Base-by-base conservation (phyloP, 2,329 filamentous ascomycete species). In the Teratosphaeria destructans region DNA sequence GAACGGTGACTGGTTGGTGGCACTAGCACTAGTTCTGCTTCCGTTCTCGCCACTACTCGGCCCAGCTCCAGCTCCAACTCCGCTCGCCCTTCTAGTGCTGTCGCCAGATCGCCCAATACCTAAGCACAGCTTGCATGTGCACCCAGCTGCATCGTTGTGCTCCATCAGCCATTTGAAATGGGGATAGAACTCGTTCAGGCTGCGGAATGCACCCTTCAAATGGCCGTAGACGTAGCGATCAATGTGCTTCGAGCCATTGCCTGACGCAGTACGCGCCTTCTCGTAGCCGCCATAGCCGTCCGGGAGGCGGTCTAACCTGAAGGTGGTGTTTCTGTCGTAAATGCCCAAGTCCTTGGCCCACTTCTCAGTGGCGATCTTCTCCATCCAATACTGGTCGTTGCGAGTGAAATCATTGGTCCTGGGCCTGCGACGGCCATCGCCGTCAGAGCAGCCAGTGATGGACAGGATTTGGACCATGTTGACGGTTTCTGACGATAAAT, bases 141-240 rank as follows among this genome's bases (percentile, higher is more conserved):
- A 85, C 0, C 74, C 71, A 2, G 72, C 70, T 5, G 67, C 70
- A 52, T 70, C 69, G 0, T 74, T 75, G 2, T 64, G 74, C 14
- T 77, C 75, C 78, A 85, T 83, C 27, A 85, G 67, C 67, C 78
- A 76, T 56, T 77, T 71, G 67, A 86, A 85, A 61, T 86, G 84
- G 0, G 79, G 78, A 55, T 77, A 82, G 63, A 84, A 84, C 3
- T 78, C 72, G 23, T 76, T 76, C 0, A 79, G 76, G n/a, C 52
- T 55, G 11, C 57, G 0, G 83, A 85, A 54, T 82, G 77, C 59
- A 81, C 85, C 76, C 7, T 71, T 70, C 0, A 81, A 82, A 67
- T 86, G 82, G 0, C 84, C 84, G 59, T 76, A 85, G 0, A 85
- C 71, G 59, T 81, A 84, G 56, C 78, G 77, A 67, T 85, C 83